Evolutionary conservation across 495 filamentous ascomycete species (phyloP).

Genomic region (Pyrenula aspistea): DNA sequence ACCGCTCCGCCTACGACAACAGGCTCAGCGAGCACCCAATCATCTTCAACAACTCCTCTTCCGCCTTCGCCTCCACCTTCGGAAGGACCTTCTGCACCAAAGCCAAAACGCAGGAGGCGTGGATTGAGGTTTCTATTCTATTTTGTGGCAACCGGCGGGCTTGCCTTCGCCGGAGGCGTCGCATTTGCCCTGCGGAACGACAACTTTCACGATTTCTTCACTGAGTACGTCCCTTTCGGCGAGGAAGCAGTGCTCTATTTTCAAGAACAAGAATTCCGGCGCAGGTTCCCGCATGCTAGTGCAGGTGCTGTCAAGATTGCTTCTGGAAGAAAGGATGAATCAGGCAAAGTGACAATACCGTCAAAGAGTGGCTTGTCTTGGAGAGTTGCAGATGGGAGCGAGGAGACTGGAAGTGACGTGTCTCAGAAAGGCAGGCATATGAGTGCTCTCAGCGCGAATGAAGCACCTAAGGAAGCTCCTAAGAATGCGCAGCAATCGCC

Average conservation of each 20-base stretch:
- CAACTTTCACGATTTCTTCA: slow-evolving; percentile 99
- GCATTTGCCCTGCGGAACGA: slow-evolving; percentile 88
- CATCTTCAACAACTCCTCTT: slow-evolving; percentile 27
- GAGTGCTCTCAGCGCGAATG: slow-evolving; percentile 22
- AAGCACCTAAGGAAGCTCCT: slow-evolving; percentile 12
- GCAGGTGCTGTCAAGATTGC: slow-evolving; percentile 35
- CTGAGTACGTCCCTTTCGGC: slow-evolving; percentile 89
- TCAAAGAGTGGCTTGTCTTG: slow-evolving; percentile 77
- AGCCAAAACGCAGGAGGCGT: slow-evolving; percentile 51
- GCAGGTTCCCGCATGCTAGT: slow-evolving; percentile 69
- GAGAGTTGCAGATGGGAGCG: slow-evolving; percentile 51
- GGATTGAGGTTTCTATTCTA: slow-evolving; percentile 66
- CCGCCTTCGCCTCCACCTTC: slow-evolving; percentile 28
- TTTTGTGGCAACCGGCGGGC: slow-evolving; percentile 55
- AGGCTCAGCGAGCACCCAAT: slow-evolving; percentile 16
- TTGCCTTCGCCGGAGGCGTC: slow-evolving; percentile 78
- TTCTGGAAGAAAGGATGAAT: slow-evolving; percentile 37
- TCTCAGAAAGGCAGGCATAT: slow-evolving; percentile 35
- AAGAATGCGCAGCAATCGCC: slow-evolving; percentile 23
- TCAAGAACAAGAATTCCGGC: slow-evolving; percentile 88
- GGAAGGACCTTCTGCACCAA: slow-evolving; percentile 6
- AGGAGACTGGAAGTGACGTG: slow-evolving; percentile 27
- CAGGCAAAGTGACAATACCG: slow-evolving; percentile 69
- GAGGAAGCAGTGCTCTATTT: slow-evolving; percentile 95
- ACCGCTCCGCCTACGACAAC: slow-evolving; percentile 26